Base-by-base conservation (phyloP, 257 asterid species). In the Solanum neorickii region DNA sequence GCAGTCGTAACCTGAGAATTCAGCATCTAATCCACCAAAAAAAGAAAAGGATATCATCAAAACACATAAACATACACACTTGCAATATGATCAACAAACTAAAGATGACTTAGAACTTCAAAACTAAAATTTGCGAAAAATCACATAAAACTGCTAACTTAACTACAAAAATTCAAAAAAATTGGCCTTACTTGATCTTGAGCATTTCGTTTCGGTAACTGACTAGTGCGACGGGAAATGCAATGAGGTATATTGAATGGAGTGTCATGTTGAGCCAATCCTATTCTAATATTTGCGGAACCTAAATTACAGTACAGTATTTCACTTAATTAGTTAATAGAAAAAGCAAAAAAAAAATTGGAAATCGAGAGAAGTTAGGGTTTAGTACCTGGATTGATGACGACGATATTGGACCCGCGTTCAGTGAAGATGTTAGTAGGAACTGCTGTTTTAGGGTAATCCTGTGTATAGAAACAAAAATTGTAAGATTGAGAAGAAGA, bases 361-460 rank as follows among this genome's bases (percentile, higher is more conserved):
- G 27, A 47, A 9, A 25, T 87, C 37, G 78, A 70, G 86, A 84
- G 83, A 52, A 42, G 5, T 72, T 59, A 87, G 52, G 86, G 83
- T 47, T 35, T 46, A 49, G 37, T 68, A 91, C 99, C 99, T 93
- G 99, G 99, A 91, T 97, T 97, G 90, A 97, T 94, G 89, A 97
- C 97, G 84, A 97, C 98, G 88, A 97, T 95, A 88, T 93, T 92
- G 94, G 98, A 94, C 89, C 99, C 99, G 87, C 99, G 98, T 37
- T 97, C 99, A 78, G 94, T 95, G 89, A 95, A 92, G 70, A 97
- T 91, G 42, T 97, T 98, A 80, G 99, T 93, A 13, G 99, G 99
- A 49, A 95, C 92, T 33, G 93, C 93, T 33, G 97, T 91, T 90
- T 95, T 97, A 21, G 95, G 93, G 90, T 94, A 95, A 80, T 97